Evolutionary conservation across 2,329 filamentous ascomycete genomes (phyloP).

Genomic region (Rhynchosporium agropyri): DNA sequence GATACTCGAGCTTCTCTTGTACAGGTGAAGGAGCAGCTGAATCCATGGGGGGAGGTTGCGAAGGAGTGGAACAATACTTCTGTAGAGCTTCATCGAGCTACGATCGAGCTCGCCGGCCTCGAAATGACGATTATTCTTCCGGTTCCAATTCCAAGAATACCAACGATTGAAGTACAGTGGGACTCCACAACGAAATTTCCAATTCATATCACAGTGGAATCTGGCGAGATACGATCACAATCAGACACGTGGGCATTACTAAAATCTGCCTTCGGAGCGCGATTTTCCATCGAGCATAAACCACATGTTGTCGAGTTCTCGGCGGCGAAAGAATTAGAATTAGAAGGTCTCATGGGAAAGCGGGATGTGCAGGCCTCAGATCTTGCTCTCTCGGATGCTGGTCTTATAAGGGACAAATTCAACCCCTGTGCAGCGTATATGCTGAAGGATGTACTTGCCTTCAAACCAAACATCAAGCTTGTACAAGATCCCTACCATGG

Average conservation of each 20-base stretch:
- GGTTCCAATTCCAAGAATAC: constrained; percentile 26
- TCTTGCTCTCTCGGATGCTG: constrained; percentile 1
- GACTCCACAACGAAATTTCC: constrained; percentile 33
- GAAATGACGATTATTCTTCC: constrained; percentile 33
- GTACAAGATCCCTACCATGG: constrained; percentile 46
- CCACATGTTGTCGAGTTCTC: constrained; percentile 32
- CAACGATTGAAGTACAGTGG: constrained; percentile 38
- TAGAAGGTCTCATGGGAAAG: constrained; percentile 9
- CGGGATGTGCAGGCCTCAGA: not conserved
- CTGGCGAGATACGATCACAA: constrained; percentile 31
- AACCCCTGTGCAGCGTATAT: constrained; percentile 39
- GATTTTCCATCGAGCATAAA: constrained; percentile 31
- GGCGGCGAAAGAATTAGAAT: constrained; percentile 7
- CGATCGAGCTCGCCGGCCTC: constrained; percentile 43
- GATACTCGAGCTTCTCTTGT: constrained; percentile 46
- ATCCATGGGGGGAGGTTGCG: constrained; percentile 46
- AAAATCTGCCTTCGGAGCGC: constrained; percentile 31
- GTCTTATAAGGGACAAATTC: constrained; percentile 32
- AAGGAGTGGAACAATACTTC: constrained; percentile 38
- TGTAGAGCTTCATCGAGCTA: constrained; percentile 62
- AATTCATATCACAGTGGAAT: constrained; percentile 49
- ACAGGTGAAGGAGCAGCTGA: constrained; percentile 40
- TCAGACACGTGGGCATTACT: constrained; percentile 34
- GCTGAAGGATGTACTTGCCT: constrained; percentile 47
- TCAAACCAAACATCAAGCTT: constrained; percentile 48